Conservation (phyloP, 345 rosid species). For the Gossypium ekmanianum region DNA sequence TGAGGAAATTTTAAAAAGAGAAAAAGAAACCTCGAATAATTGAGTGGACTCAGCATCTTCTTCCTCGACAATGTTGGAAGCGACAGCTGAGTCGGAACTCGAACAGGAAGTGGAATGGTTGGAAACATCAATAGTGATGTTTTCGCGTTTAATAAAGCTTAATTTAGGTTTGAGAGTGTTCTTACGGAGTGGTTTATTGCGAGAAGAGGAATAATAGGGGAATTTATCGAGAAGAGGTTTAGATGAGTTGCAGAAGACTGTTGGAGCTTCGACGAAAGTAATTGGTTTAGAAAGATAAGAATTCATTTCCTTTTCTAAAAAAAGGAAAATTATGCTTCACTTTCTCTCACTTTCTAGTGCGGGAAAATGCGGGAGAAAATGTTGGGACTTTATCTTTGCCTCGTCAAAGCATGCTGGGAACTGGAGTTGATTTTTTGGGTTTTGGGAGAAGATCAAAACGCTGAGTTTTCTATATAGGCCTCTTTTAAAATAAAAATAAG, state of each 20-base stretch:
- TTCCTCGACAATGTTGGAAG: constrained; percentile 30
- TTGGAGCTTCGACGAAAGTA: constrained; percentile 29
- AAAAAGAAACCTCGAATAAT: constrained; percentile 52
- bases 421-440: not conserved
- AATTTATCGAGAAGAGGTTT: constrained; percentile 26
- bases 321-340: not conserved
- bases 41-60: constrained; percentile 52
- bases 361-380: constrained; percentile 21
- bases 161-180: constrained; percentile 22
- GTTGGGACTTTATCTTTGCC: constrained; percentile 8
- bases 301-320: constrained; percentile 34
- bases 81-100: constrained; percentile 33
- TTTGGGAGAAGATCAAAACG: not conserved
- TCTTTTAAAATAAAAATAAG: no score
- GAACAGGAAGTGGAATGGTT: constrained; percentile 29
- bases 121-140: constrained; percentile 19
- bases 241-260: constrained; percentile 28
- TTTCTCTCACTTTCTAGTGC: constrained; percentile 16
- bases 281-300: constrained; percentile 39
- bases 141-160: constrained; percentile 17
- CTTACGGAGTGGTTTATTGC: constrained; percentile 9
- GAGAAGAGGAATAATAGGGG: constrained; percentile 24
- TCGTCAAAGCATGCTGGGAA: not conserved
- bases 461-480: not conserved
- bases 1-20: not conserved